Percentiles rank a stretch among this genome's conserved stretches.
phyloP scores from a whole-genome alignment of 768 basidiomycete genomes.

The Cystobasidium ongulense region DNA sequence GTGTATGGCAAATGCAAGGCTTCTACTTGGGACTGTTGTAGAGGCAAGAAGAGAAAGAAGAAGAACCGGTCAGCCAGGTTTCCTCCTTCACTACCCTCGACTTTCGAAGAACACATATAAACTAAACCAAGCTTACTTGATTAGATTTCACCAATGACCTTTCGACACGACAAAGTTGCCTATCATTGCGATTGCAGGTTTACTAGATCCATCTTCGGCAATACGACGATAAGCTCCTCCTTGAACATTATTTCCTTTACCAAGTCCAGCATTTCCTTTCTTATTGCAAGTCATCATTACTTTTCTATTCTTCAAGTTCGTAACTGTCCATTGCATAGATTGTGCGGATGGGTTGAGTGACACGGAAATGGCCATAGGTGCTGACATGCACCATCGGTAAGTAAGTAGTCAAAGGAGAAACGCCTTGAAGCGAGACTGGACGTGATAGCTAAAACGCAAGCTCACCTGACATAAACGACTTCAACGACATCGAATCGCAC shows the following conservation, averaged over 20 bases:
- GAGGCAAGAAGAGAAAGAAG: too few species aligned
- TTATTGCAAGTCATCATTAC: conserved; percentile 19
- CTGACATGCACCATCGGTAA: not conserved
- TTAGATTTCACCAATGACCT: conserved; percentile 15
- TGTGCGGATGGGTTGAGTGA: conserved; percentile 2
- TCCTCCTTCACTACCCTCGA: not conserved
- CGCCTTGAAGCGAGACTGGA: too few species aligned
- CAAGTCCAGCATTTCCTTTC: conserved; percentile 19
- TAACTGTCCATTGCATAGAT: conserved; percentile 16
- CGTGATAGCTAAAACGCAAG: not conserved
- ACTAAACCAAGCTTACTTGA: conserved; percentile 1
- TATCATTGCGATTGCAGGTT: conserved; percentile 3
- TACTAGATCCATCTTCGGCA: conserved; percentile 11
- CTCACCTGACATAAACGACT: conserved; percentile 13
- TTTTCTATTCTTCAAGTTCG: conserved; percentile 5
- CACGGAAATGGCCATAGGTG: conserved; percentile 21
- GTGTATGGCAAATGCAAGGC: too few species aligned
- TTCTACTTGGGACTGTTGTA: too few species aligned
- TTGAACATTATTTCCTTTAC: not conserved
- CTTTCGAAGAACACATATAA: not conserved
- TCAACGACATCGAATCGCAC: conserved; percentile 11
- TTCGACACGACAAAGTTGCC: conserved; percentile 27
- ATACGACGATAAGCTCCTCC: conserved; percentile 24
- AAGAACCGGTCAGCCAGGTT: too few species aligned
- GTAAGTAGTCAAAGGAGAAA: not conserved